Evolutionary conservation across 768 basidiomycete species (phyloP).

Genomic region (Hericium rajendrae): DNA sequence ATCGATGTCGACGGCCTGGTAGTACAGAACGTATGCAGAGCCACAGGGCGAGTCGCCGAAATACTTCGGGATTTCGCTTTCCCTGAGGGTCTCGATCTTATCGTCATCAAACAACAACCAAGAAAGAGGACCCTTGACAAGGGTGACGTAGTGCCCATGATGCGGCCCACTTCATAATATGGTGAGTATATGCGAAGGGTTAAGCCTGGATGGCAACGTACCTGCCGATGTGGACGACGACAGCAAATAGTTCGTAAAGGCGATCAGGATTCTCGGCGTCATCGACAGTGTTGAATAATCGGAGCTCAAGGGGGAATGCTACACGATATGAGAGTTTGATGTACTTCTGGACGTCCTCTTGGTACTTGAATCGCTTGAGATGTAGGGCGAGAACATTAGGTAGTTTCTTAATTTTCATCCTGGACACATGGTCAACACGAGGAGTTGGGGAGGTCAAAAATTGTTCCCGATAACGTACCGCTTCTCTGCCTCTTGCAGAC

Average conservation of each 20-base stretch:
- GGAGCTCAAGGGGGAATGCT: conserved; percentile 89
- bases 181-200: conserved; percentile 1
- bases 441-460: conserved; percentile 7
- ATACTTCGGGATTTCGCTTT: conserved; percentile 85
- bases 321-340: conserved; percentile 96
- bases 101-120: conserved; percentile 98
- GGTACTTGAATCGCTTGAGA: conserved; percentile 97
- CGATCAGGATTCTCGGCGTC: conserved; percentile 87
- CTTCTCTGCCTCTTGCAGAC: conserved; percentile 96
- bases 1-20: conserved; percentile 88
- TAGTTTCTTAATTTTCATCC: conserved; percentile 98
- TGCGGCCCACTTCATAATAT: conserved; percentile 70
- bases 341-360: conserved; percentile 82
- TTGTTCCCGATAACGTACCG: conserved; percentile 40
- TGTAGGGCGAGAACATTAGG: conserved; percentile 95
- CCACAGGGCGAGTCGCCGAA: conserved; percentile 87
- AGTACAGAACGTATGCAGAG: conserved; percentile 94
- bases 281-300: conserved; percentile 95
- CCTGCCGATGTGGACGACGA: conserved; percentile 99
- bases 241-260: conserved; percentile 88
- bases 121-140: conserved; percentile 70
- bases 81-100: conserved; percentile 78
- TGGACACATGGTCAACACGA: conserved; percentile 21
- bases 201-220: conserved; percentile 34
- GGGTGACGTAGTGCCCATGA: conserved; percentile 95